Base-by-base conservation (phyloP, 352 stramenopile genomes). In the Globisporangium paddicum region DNA sequence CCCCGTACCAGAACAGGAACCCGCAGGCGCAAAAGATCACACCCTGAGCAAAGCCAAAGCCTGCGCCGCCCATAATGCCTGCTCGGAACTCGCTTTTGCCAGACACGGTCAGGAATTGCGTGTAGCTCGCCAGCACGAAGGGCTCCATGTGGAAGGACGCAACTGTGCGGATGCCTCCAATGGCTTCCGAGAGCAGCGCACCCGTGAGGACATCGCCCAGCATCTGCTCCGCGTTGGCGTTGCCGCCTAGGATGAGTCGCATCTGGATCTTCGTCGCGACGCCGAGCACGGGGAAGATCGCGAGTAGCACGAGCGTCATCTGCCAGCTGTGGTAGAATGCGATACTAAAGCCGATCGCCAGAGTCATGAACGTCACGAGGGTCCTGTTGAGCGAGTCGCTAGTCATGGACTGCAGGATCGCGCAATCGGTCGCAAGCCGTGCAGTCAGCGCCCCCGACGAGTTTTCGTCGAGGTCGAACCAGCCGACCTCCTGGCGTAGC, bases 1-100 rank as follows among this genome's bases (percentile, higher is more conserved):
- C 75, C 21, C 76, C 86, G 37, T 85, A 68, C 68, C 72, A 95
- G 58, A 96, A 96, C 26, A 91, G 68, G 25, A 96, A 72, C 0
- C 72, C 82, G 34, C 90, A 69, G 1, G 73, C 64, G 35, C 77
- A 59, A 28, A 94, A 87, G 64, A 84, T 87, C 11, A 90, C 66
- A 32, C 79, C 67, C 50, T 94, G 80, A 1, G 73, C 85, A 19
- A 91, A 55, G n/a, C 86, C 86, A 51, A 89, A 82, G 9, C 66
- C 82, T 23, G 82, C 51, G 16, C 87, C 86, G 10, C 69, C 74
- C 8, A 77, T 60, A 7, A 91, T 48, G 1, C 85, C 84, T 35
- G 73, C 67, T 35, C 74, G 75, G 3, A 78, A 54, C 16, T 84
- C 75, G 16, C 60, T 63, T 18, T 64, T 55, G 46, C 70, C 69